A percentile compares a stretch with the other conserved stretches of the same genome.
These are phyloP conservation scores for Raddia guianensis DNA, from an alignment of 176 grass and related monocot species.

Conservation along the genomic window DNA sequence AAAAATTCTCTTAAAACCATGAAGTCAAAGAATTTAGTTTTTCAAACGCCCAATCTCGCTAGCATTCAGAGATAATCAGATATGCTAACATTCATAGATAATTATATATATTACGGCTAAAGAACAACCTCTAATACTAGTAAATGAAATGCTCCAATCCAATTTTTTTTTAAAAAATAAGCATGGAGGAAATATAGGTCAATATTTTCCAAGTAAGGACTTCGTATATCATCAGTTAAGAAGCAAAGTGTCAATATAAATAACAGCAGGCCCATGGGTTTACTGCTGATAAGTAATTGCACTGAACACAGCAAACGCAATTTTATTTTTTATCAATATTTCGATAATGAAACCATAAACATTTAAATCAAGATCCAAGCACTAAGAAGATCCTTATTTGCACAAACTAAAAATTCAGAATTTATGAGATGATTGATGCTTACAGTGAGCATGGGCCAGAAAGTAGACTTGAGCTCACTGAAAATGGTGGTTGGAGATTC, in stretches of 20 bases:
- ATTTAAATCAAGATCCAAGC: not conserved
- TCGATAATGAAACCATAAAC: not conserved
- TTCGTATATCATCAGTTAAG: constrained; percentile 3
- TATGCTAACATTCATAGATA: too few relatives aligned
- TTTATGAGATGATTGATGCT: constrained; percentile 27
- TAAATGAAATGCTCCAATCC: not conserved
- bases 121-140: not conserved
- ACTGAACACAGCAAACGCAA: not conserved
- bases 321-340: not conserved
- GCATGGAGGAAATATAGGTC: not conserved
- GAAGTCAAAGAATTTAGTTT: too few relatives aligned
- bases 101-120: too few relatives aligned
- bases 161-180: not conserved
- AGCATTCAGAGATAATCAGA: too few relatives aligned
- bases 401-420: constrained; percentile 20
- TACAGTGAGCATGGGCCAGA: constrained; percentile 98
- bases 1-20: too few relatives aligned
- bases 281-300: not conserved
- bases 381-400: not conserved
- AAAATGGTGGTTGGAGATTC: constrained; percentile 81
- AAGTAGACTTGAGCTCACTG: constrained; percentile 78
- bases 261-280: not conserved
- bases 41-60: too few relatives aligned
- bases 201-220: not conserved
- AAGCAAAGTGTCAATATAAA: not conserved